Conservation (phyloP, 768 basidiomycete species). For the Boletus edulis region DNA sequence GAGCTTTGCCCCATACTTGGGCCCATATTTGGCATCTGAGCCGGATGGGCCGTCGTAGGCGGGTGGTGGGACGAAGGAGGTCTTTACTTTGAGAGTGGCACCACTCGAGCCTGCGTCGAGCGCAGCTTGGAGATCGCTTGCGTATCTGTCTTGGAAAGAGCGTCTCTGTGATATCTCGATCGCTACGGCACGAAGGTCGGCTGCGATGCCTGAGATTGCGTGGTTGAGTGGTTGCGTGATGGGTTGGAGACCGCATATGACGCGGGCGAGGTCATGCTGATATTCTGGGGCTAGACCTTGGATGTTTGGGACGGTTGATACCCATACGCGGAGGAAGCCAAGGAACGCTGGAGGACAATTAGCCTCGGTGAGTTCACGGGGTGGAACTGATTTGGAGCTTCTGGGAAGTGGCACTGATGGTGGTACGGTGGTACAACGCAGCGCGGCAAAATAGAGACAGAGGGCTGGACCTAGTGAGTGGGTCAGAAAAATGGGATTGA, state of each 20-base stretch:
- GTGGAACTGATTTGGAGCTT: constrained; percentile 41
- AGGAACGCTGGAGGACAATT: constrained; percentile 73
- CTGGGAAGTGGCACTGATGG: constrained; percentile 81
- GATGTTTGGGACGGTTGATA: constrained; percentile 59
- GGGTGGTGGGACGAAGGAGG: constrained; percentile 72
- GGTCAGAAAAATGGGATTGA: background rate
- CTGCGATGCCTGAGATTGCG: constrained; percentile 59
- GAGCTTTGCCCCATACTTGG: constrained; percentile 1
- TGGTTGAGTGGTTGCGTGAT: constrained; percentile 41
- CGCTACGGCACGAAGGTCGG: constrained; percentile 79
- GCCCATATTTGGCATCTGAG: constrained; percentile 14
- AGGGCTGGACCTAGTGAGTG: constrained; percentile 63
- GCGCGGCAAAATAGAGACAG: constrained; percentile 81
- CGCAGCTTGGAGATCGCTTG: constrained; percentile 71
- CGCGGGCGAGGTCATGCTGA: constrained; percentile 80
- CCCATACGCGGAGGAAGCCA: constrained; percentile 74
- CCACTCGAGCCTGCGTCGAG: constrained; percentile 57
- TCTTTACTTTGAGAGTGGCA: constrained; percentile 39
- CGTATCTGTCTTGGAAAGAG: constrained; percentile 80
- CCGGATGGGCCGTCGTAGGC: constrained; percentile 44
- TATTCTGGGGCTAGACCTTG: constrained; percentile 58
- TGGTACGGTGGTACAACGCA: constrained; percentile 70
- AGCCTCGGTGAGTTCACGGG: constrained; percentile 55
- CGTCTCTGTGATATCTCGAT: constrained; percentile 85
- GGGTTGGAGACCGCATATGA: constrained; percentile 63